Evolutionary conservation across 2,329 filamentous ascomycete genomes (phyloP).

Genomic region (Arthroderma sp.): DNA sequence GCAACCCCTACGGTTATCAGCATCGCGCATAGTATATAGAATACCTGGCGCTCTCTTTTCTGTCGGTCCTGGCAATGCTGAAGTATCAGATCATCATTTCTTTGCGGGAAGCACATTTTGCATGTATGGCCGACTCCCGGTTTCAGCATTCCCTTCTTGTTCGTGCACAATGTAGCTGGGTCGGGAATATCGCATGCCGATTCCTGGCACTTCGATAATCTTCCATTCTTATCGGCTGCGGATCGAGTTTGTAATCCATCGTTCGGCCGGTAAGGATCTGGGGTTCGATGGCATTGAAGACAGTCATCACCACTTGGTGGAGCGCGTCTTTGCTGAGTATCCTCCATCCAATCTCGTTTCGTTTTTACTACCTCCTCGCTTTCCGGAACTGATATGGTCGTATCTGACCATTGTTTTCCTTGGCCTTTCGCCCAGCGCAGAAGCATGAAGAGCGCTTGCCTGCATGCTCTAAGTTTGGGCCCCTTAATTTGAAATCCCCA

Average conservation of each 20-base stretch:
- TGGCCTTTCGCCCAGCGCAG: background rate
- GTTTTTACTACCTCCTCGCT: background rate
- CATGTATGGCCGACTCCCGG: background rate
- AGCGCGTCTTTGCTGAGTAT: background rate
- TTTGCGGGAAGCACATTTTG: constrained; percentile 1
- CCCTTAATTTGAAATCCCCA: background rate
- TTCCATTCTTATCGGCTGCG: background rate
- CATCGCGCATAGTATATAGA: constrained; percentile 2
- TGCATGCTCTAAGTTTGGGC: background rate
- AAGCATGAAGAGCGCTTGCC: background rate
- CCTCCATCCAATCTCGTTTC: background rate
- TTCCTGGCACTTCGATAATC: background rate
- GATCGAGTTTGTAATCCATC: background rate
- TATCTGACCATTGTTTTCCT: background rate
- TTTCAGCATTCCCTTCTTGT: background rate
- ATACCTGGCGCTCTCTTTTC: background rate
- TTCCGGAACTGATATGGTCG: background rate
- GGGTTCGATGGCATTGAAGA: background rate
- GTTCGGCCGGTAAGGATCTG: no score
- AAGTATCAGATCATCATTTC: background rate
- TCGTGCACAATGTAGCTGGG: background rate
- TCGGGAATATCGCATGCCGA: background rate
- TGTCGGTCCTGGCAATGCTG: background rate
- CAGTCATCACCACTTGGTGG: background rate
- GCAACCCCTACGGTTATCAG: background rate